Evolutionary conservation across 2,329 filamentous ascomycete genomes (phyloP).

Genomic region (Penicillium sumatraense): DNA sequence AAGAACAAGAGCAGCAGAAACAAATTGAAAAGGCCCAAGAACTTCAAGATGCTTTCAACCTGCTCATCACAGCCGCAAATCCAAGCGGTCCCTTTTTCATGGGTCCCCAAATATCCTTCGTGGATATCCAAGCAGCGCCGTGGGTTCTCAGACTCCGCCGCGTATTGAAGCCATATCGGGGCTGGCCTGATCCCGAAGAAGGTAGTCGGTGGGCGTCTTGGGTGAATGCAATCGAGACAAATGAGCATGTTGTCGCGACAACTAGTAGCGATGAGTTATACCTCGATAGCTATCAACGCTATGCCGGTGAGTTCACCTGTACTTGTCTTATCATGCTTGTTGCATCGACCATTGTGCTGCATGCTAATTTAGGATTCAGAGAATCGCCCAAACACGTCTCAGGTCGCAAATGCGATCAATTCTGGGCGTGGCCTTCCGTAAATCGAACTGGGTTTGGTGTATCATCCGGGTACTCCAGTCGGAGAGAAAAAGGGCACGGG

Average conservation of each 20-base stretch:
- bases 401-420: conserved; percentile 65
- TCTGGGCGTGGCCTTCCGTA: conserved; percentile 58
- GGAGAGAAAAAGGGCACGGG: no score
- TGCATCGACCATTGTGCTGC: neutral
- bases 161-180: conserved; percentile 67
- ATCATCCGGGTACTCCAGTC: neutral
- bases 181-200: conserved; percentile 67
- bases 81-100: conserved; percentile 71
- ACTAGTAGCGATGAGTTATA: conserved; percentile 70
- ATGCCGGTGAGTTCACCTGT: conserved; percentile 53
- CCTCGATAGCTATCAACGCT: conserved; percentile 68
- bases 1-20: conserved; percentile 63
- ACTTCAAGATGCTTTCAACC: conserved; percentile 69
- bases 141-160: conserved; percentile 73
- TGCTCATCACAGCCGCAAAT: conserved; percentile 62
- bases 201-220: conserved; percentile 70
- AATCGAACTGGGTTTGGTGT: neutral
- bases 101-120: conserved; percentile 62
- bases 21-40: conserved; percentile 64
- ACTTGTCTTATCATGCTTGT: no score
- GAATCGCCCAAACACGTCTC: conserved; percentile 63
- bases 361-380: conserved; percentile 42
- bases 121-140: conserved; percentile 76
- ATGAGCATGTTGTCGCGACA: conserved; percentile 67
- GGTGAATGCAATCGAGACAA: conserved; percentile 70